phyloP scores from a whole-genome alignment of 345 rosid genomes.

The thale cress (Arabidopsis thaliana) region TAIR10.1 NC_003076.8:51001-51500 shows the following conservation, averaged over 20 bases:
- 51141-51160: not conserved
- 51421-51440: not conserved
- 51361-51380: not conserved
- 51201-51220: not conserved
- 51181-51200: slow-evolving; percentile 2
- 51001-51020: too few relatives aligned
- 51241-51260: not conserved
- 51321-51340: slow-evolving; percentile 15
- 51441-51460: not conserved
- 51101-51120: not conserved
- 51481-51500: too few relatives aligned
- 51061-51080: not conserved
- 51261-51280: not conserved
- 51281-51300: not conserved
- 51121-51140: not conserved
- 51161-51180: not conserved
- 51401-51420: not conserved
- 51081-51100: not conserved
- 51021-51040: slow-evolving; percentile 13
- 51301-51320: slow-evolving; percentile 4
- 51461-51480: not conserved
- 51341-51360: not conserved
- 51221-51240: not conserved
- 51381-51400: not conserved
- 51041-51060: not conserved